A percentile compares a stretch with the other conserved stretches of the same genome.
Evolutionary conservation across 192 early-diverging fungal genomes (phyloP).

Genomic region (Oehlia diaphana): DNA sequence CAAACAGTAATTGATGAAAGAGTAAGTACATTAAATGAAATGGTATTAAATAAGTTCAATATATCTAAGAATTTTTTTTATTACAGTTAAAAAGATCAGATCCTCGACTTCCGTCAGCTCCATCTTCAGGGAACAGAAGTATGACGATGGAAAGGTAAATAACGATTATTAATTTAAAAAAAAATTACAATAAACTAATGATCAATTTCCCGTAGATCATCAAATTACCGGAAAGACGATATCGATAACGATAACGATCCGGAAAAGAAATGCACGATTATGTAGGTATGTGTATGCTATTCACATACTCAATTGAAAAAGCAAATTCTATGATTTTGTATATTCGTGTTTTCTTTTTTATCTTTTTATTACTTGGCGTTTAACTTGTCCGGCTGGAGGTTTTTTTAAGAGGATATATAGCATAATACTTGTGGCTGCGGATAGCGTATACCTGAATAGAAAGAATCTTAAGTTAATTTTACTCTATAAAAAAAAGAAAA

Average conservation of each 20-base stretch:
- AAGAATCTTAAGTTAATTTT: not conserved
- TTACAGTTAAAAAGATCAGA: not conserved
- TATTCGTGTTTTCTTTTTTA: conserved; percentile 5
- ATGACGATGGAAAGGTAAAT: not conserved
- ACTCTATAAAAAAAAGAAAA: not conserved
- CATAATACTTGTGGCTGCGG: conserved; percentile 68
- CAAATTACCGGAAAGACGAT: not conserved
- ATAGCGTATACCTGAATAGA: conserved; percentile 56
- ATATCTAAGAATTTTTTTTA: not conserved
- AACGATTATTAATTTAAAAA: not conserved
- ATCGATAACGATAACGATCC: not conserved
- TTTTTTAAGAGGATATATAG: conserved; percentile 61
- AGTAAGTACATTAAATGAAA: not conserved
- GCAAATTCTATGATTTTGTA: not conserved
- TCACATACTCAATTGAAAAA: not conserved
- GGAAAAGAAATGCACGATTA: not conserved
- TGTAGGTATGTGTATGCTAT: not conserved
- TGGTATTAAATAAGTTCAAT: not conserved
- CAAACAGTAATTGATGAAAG: not conserved
- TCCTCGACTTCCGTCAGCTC: not conserved
- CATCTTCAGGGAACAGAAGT: conserved; percentile 1
- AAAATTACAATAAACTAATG: not conserved
- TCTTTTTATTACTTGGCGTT: conserved; percentile 16
- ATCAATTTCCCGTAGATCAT: not conserved
- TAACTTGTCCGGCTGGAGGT: conserved; percentile 38